These are phyloP conservation scores for Coelastrella sp. DNA, from an alignment of 139 green algal species.

Conservation along the genomic window DNA sequence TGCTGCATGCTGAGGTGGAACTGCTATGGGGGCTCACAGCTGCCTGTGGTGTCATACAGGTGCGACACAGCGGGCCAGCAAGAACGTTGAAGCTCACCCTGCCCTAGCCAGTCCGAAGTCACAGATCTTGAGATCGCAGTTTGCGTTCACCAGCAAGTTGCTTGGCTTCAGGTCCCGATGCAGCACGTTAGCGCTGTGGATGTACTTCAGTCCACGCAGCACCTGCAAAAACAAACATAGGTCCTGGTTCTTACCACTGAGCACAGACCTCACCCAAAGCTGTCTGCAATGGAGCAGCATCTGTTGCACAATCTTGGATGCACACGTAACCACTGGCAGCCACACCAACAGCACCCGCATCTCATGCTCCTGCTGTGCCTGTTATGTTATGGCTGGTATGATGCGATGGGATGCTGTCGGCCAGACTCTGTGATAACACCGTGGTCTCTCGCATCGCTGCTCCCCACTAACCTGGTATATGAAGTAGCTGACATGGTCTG, in stretches of 20 bases:
- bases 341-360: background rate
- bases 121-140: slow-evolving; percentile 98
- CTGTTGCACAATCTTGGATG: too few species aligned
- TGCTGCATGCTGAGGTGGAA: too few species aligned
- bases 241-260: too few species aligned
- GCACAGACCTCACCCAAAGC: too few species aligned
- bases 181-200: slow-evolving; percentile 91
- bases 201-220: slow-evolving; percentile 91
- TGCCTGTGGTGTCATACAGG: too few species aligned
- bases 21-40: too few species aligned
- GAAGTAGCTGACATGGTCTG: slow-evolving; percentile 99
- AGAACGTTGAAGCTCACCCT: slow-evolving; percentile 13
- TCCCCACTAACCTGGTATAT: slow-evolving; percentile 88
- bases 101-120: slow-evolving; percentile 96
- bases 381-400: background rate
- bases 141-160: slow-evolving; percentile 98
- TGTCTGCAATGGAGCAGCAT: too few species aligned
- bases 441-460: too few species aligned
- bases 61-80: too few species aligned
- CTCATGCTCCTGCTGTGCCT: background rate
- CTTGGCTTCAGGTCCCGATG: slow-evolving; percentile 95
- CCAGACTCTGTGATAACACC: too few species aligned
- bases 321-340: too few species aligned
- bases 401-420: too few species aligned
- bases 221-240: slow-evolving; percentile 59